These are phyloP conservation scores for Suillus brevipes DNA, from an alignment of 768 basidiomycete genomes.

Conservation along the genomic window DNA sequence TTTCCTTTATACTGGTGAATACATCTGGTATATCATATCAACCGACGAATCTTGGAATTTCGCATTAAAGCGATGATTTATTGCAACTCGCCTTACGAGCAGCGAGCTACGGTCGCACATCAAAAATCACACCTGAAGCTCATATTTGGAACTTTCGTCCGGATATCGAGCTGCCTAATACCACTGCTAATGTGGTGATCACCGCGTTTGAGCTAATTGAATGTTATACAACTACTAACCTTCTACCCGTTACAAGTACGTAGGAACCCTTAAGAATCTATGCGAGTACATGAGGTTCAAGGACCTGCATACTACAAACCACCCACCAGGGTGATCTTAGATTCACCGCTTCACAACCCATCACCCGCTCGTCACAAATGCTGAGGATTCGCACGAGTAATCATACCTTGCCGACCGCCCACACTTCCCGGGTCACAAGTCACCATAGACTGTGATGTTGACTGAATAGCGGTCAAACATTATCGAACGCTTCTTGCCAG, in stretches of 20 bases:
- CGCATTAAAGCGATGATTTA: background rate
- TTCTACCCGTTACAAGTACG: background rate
- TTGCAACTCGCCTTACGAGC: background rate
- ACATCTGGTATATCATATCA: background rate
- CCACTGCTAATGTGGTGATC: background rate
- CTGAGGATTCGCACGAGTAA: background rate
- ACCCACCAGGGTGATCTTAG: background rate
- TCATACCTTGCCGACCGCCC: background rate
- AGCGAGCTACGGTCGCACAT: background rate
- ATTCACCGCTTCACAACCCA: background rate
- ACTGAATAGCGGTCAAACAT: constrained; percentile 1
- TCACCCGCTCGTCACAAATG: background rate
- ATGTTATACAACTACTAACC: background rate
- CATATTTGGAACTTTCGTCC: background rate
- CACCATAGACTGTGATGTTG: constrained; percentile 1
- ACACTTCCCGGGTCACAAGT: background rate
- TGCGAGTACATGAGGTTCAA: background rate
- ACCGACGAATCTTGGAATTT: background rate
- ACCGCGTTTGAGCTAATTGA: background rate
- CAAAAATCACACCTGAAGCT: background rate
- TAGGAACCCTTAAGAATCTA: background rate
- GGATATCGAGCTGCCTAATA: background rate
- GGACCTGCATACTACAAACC: background rate
- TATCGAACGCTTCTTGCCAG: background rate
- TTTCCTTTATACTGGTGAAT: background rate